Conservation (phyloP, 2,329 filamentous ascomycete species). For the Cytospora chrysosperma region DNA sequence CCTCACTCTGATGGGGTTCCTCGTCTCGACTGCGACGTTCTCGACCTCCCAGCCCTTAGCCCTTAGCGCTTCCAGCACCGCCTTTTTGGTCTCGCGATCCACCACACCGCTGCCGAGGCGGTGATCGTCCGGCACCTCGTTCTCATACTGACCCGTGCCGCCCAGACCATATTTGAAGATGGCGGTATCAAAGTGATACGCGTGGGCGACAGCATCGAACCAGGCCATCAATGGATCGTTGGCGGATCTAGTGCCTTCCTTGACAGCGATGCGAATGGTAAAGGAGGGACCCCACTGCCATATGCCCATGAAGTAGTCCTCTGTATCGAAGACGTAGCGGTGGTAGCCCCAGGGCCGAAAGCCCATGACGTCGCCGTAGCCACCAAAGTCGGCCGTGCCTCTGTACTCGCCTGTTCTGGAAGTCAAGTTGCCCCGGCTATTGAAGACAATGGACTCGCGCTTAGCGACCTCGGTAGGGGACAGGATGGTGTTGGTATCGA, state of each 20-base stretch:
- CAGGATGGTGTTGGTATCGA: conserved; percentile 52
- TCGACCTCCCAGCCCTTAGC: conserved; percentile 65
- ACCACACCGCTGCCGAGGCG: conserved; percentile 36
- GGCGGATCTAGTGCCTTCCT: conserved; percentile 47
- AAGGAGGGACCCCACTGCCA: conserved; percentile 44
- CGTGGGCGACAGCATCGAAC: conserved; percentile 44
- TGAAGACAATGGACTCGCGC: conserved; percentile 64
- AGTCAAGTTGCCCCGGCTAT: conserved; percentile 44
- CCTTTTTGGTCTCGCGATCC: conserved; percentile 37
- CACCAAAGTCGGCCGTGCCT: conserved; percentile 36
- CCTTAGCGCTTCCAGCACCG: conserved; percentile 38
- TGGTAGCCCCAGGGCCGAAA: conserved; percentile 35
- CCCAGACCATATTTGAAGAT: conserved; percentile 36
- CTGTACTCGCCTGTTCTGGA: conserved; percentile 37
- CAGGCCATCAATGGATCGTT: conserved; percentile 36
- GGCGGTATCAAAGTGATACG: conserved; percentile 38
- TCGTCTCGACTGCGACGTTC: conserved; percentile 65
- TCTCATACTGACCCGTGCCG: conserved; percentile 35
- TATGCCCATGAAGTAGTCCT: conserved; percentile 63
- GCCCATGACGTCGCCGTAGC: conserved; percentile 40
- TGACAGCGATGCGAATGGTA: conserved; percentile 58
- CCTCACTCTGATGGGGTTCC: conserved; percentile 45
- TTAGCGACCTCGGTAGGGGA: conserved; percentile 65
- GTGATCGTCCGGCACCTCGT: conserved; percentile 38
- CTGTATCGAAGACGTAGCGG: conserved; percentile 38